Evolutionary conservation across 2,329 filamentous ascomycete species (phyloP).

Genomic region (Aspergillus tamarii): DNA sequence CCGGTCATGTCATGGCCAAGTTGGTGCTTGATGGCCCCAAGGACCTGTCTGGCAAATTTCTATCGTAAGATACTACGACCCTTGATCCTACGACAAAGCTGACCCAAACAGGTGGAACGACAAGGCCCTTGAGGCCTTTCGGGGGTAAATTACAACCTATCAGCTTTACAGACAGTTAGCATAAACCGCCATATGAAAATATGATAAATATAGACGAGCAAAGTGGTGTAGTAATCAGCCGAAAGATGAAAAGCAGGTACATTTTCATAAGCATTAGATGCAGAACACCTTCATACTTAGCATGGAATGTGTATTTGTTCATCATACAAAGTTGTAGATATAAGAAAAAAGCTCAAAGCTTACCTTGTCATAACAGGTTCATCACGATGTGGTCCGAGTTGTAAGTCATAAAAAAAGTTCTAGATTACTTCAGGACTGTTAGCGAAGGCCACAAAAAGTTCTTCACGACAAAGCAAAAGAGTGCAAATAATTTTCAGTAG

Average conservation of each 20-base stretch:
- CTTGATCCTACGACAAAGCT: slow-evolving; percentile 21
- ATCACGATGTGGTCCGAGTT: neutral
- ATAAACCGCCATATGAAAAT: slow-evolving; percentile 27
- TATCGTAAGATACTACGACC: slow-evolving; percentile 44
- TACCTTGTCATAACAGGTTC: slow-evolving; percentile 17
- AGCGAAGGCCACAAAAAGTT: slow-evolving; percentile 25
- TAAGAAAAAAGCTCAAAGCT: slow-evolving; percentile 19
- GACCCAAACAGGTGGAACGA: slow-evolving; percentile 49
- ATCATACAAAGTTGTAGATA: slow-evolving; percentile 48
- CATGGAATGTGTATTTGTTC: slow-evolving; percentile 61
- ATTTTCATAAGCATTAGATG: slow-evolving; percentile 57
- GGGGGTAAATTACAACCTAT: slow-evolving; percentile 34
- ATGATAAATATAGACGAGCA: slow-evolving; percentile 22
- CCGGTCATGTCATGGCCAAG: slow-evolving; percentile 82
- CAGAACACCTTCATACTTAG: slow-evolving; percentile 61
- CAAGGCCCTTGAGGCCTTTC: slow-evolving; percentile 46
- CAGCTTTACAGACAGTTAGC: slow-evolving; percentile 33
- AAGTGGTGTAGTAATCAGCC: slow-evolving; percentile 52
- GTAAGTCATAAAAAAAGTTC: neutral
- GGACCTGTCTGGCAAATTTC: slow-evolving; percentile 74
- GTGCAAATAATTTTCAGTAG: slow-evolving; percentile 49
- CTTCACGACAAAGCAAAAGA: slow-evolving; percentile 15
- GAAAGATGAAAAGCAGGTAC: slow-evolving; percentile 70
- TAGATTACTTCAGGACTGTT: slow-evolving; percentile 27
- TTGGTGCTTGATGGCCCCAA: slow-evolving; percentile 68